phyloP scores from a whole-genome alignment of 208 protist species.

The Crithidia sp. region DNA sequence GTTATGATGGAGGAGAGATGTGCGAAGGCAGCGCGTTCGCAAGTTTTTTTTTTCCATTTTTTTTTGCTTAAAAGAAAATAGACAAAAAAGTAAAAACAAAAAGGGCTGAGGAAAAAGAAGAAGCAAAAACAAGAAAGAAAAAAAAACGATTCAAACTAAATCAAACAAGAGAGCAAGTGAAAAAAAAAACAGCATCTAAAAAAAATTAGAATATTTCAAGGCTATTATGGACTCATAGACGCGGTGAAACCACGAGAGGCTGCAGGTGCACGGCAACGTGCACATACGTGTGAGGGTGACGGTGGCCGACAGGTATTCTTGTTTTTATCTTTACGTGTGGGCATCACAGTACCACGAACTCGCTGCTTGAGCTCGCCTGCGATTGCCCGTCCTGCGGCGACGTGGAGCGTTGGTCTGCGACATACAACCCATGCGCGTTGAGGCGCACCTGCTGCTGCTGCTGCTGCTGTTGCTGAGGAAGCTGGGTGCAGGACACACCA shows the following conservation, averaged over 20 bases:
- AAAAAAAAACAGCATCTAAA: too few relatives aligned
- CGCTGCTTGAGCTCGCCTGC: constrained; percentile 28
- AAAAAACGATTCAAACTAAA: constrained; percentile 8
- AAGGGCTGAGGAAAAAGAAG: neutral
- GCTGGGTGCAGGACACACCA: neutral
- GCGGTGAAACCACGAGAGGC: neutral
- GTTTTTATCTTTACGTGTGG: neutral
- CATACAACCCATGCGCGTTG: constrained; percentile 4
- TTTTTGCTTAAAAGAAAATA: neutral
- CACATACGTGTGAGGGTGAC: too few relatives aligned
- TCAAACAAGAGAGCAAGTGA: neutral
- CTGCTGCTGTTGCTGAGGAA: neutral
- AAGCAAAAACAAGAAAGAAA: constrained; percentile 13
- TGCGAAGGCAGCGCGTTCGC: too few relatives aligned
- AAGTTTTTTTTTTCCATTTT: neutral
- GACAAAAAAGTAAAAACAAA: neutral
- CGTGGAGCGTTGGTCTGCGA: neutral
- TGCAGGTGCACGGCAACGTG: neutral
- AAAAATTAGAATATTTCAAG: too few relatives aligned
- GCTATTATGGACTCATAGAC: too few relatives aligned
- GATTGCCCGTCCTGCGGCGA: constrained; percentile 14
- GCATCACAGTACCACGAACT: constrained; percentile 24
- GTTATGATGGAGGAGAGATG: neutral
- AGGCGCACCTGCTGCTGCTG: neutral
- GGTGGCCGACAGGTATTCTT: neutral